Evolutionary conservation across 176 grass and related monocot species (phyloP), one percentile per base, ranked within the genome.

Genomic region (Pontederia paniculata): DNA sequence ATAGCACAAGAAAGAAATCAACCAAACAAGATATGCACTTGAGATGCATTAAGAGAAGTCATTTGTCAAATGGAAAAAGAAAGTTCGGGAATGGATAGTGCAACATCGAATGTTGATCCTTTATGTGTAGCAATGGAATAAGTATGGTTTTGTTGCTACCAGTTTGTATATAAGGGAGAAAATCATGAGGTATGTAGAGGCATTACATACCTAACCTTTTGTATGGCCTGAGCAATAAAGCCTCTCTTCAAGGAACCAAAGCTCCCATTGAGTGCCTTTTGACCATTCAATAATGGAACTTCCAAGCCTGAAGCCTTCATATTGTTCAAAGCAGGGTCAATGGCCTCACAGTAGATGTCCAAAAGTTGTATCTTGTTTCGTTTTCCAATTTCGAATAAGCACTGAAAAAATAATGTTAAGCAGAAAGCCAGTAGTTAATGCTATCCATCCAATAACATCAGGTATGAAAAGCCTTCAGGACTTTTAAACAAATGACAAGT

Each of bases 361-460:
- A 96, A 65, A 60, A 89, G 71, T 64, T 81, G 85, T 54, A 95
- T 63, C 74, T 83, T 83, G 50, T 68, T 80, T 54, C 73, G 58
- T 60, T 67, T 89, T 78, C 81, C 85, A 68, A 75, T 76, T 83
- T 95, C 90, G 76, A 73, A 95, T 63, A 95, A 80, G 63, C 90
- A 95, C 84, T 88, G 69, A 23, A 67, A 23, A 51, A 74, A 58
- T 67, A 16, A 12, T 47, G 41, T 44, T 1, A 62, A 21, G 63
- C 21, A 53, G 44, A 71, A 57, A 54, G 45, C 52, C 11, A 47
- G 48, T 17, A 54, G 22, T 54, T 14, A n/a, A 41, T 23, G 12
- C n/a, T 48, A 48, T 48, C 15, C 10, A 14, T 48, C 5, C 25
- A 31, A 31, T 31, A 31, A 31, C 25, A 31, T 31, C 25, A 31